Evolutionary conservation across 257 asterid species (phyloP).

Genomic region (Penstemon davidsonii): DNA sequence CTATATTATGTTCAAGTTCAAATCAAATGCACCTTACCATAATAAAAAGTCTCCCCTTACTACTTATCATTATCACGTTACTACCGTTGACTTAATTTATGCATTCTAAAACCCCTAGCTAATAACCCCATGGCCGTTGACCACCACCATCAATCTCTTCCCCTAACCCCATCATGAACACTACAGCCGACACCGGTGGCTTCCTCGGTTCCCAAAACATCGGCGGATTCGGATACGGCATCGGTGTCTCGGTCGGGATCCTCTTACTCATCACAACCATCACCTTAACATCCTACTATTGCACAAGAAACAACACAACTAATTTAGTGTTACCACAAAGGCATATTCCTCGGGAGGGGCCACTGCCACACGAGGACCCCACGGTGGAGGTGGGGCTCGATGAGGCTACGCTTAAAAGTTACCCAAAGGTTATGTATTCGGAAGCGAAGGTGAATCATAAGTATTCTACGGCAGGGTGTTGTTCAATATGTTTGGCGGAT

Average conservation of each 20-base stretch:
- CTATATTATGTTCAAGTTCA: slow-evolving; percentile 8
- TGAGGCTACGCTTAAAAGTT: slow-evolving; percentile 62
- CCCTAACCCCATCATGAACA: slow-evolving; percentile 39
- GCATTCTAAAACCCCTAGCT: neutral
- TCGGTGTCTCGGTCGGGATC: slow-evolving; percentile 78
- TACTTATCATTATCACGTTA: slow-evolving; percentile 21
- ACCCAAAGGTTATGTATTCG: slow-evolving; percentile 67
- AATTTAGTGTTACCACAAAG: slow-evolving; percentile 28
- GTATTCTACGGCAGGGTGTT: slow-evolving; percentile 62
- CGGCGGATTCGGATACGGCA: slow-evolving; percentile 89
- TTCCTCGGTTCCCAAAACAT: slow-evolving; percentile 51
- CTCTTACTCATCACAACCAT: slow-evolving; percentile 83
- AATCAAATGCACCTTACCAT: slow-evolving; percentile 33
- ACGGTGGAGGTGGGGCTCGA: slow-evolving; percentile 61
- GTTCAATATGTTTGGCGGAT: slow-evolving; percentile 87
- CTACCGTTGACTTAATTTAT: slow-evolving; percentile 35
- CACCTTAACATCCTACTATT: slow-evolving; percentile 74
- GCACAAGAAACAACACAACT: slow-evolving; percentile 52
- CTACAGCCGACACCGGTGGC: slow-evolving; percentile 49
- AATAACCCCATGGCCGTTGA: slow-evolving; percentile 34
- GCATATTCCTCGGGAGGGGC: neutral
- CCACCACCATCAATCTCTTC: slow-evolving; percentile 19
- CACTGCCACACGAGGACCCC: neutral
- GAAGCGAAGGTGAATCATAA: slow-evolving; percentile 52
- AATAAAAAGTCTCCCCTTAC: slow-evolving; percentile 32